Conservation (phyloP, 31 red algal genomes). For the Endocladia muricata region DNA sequence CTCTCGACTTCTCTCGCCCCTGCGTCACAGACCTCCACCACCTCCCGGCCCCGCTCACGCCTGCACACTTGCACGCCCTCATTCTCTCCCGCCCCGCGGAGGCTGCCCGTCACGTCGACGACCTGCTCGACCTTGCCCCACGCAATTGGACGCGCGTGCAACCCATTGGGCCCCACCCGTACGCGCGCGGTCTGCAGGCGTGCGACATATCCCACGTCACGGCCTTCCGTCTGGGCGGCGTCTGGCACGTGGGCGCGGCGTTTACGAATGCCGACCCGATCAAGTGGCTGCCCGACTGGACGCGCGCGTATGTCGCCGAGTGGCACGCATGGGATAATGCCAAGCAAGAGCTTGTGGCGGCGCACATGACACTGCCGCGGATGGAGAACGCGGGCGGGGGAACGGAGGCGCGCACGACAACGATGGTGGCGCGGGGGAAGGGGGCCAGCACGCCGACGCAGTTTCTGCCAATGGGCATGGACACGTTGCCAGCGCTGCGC, state of each 20-base stretch:
- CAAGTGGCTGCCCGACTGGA: not conserved
- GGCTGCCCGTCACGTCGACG: not conserved
- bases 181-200: not conserved
- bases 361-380: not conserved
- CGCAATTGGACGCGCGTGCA: not conserved
- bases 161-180: not conserved
- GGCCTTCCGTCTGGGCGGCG: not conserved
- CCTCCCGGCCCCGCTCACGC: not conserved
- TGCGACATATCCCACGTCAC: not conserved
- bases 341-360: not conserved
- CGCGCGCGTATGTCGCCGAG: not conserved
- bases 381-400: not conserved
- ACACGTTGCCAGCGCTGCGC: conserved; percentile 14
- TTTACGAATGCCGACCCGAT: not conserved
- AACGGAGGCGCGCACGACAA: not conserved
- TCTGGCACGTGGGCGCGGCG: not conserved
- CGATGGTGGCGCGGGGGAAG: not conserved
- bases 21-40: not conserved
- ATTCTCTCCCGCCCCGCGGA: not conserved
- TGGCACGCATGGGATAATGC: not conserved
- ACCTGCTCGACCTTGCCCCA: not conserved
- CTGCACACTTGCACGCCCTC: not conserved
- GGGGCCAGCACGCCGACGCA: not conserved
- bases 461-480: not conserved
- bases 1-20: not conserved